These are phyloP conservation scores for Dictyostelium capitatum DNA, from an alignment of 78 protist species.

Conservation along the genomic window DNA sequence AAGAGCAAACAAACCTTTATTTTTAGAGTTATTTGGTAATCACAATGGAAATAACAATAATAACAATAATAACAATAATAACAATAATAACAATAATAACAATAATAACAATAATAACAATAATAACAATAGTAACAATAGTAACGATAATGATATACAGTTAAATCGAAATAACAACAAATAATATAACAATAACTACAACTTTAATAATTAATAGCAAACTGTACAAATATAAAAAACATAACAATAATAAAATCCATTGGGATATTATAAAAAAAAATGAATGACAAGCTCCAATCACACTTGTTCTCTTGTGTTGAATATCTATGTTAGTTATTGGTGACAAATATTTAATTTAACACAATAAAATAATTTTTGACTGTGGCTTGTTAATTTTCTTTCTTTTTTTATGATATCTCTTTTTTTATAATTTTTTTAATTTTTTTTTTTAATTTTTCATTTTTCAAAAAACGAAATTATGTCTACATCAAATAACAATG, in stretches of 20 bases:
- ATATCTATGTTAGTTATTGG: too few species aligned
- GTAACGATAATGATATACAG: not conserved
- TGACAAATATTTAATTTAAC: too few species aligned
- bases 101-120: not conserved
- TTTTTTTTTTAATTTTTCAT: not conserved
- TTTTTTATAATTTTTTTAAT: not conserved
- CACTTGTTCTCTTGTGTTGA: too few species aligned
- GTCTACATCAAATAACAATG: not conserved
- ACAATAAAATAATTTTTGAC: too few species aligned
- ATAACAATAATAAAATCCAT: too few species aligned
- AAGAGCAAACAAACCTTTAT: not conserved
- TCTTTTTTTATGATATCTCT: not conserved
- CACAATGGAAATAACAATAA: not conserved
- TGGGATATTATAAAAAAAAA: too few species aligned
- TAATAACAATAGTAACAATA: not conserved
- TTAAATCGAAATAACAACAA: not conserved
- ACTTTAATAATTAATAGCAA: not conserved
- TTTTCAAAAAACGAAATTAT: not conserved
- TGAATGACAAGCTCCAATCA: too few species aligned
- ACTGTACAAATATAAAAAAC: too few species aligned
- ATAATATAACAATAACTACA: too few species aligned
- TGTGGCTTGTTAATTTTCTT: not conserved
- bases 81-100: too few species aligned
- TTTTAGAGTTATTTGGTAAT: not conserved
- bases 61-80: not conserved